Percentiles rank a stretch among this genome's conserved stretches.
phyloP scores from a whole-genome alignment of 768 basidiomycete species.

The Suillus americanus region DNA sequence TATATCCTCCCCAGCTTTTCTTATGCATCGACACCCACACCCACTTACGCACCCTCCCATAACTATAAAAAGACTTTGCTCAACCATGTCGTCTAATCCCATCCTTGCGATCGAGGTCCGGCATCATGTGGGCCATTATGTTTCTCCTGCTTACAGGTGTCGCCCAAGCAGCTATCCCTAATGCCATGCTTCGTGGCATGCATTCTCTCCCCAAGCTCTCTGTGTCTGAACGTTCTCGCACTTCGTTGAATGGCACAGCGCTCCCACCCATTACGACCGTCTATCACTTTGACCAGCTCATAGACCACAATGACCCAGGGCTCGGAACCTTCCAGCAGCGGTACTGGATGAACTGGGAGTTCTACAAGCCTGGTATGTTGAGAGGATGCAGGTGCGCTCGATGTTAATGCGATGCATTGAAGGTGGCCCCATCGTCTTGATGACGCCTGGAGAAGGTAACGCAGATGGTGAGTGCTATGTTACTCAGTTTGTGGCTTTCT shows the following conservation, averaged over 20 bases:
- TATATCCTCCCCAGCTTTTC: neutral
- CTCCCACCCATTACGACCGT: conserved; percentile 16
- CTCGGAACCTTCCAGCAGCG: neutral
- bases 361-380: neutral
- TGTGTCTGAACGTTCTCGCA: conserved; percentile 10
- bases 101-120: neutral
- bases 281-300: neutral
- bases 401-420: neutral
- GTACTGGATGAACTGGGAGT: neutral
- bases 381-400: neutral
- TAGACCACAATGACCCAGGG: neutral
- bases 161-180: conserved; percentile 14
- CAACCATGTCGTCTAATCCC: neutral
- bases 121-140: neutral
- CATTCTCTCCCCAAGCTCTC: conserved; percentile 16
- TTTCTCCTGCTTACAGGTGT: conserved; percentile 15
- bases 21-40: neutral
- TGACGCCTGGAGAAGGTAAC: neutral
- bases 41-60: neutral
- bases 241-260: conserved; percentile 22
- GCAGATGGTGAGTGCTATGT: no score
- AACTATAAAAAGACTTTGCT: neutral
- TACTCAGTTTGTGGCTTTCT: no score
- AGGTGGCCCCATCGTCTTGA: neutral
- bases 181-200: conserved; percentile 21